Base-by-base conservation (phyloP, 305 asterid species). In the Euphrasia arctica region DNA sequence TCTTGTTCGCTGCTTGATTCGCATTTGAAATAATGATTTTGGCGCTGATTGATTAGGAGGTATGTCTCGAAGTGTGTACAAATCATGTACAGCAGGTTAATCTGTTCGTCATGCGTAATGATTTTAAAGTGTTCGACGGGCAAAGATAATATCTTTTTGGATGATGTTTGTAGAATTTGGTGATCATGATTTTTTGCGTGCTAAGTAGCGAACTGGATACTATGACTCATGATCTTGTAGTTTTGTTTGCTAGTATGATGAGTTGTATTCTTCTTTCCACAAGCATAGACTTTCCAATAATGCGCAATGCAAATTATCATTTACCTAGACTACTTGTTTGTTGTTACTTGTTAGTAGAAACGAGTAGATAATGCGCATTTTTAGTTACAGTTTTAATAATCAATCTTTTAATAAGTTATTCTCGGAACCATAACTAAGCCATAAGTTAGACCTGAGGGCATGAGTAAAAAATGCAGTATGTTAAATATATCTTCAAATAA, bases 41-140 rank as follows among this genome's bases (percentile, higher is more conserved):
- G 34, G 51, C 36, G 59, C 60, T 11, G 47, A 64, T 43, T 7
- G 39, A 12, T 56, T 66, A 47, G 22, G 51, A 31, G 52, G 50
- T 34, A 11, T 25, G 3, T 61, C 66, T 25, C 31, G 36, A 29
- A 63, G 54, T 10, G 10, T 32, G 14, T 13, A 2, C 45, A 52
- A 32, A 32, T 50, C 68, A 22, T 10, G 10, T 11, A 25, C 36
- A 49, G 67, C 29, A 48, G 68, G 15, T 1, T 63, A 15, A 14
- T 34, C 11, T 27, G 10, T 15, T 43, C 60, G 8, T 55, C 9
- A 12, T 55, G 60, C 18, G 9, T 55, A 4, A 29, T 28, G 9
- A 4, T 48, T 48, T 59, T n/a, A 56, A 56, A 49, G 13, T 31
- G 47, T 31, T 50, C 9, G 42, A 50, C 13, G 32, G 29, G 45